A percentile compares a stretch with the other conserved stretches of the same genome.
Evolutionary conservation across 2,329 filamentous ascomycete species (phyloP).

Genomic region (Aureobasidium zeae): DNA sequence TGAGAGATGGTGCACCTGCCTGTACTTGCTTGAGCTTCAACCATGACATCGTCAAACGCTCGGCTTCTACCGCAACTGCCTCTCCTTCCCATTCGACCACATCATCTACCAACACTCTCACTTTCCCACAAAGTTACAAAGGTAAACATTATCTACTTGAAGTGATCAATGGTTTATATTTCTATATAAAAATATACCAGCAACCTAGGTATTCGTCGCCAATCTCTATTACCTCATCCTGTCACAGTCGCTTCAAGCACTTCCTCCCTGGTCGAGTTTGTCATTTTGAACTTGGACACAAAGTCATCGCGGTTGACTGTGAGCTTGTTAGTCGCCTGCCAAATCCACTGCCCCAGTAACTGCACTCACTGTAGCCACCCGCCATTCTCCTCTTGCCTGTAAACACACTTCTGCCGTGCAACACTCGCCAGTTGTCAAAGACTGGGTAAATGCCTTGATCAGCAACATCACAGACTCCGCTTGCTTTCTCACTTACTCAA

Average conservation of each 20-base stretch:
- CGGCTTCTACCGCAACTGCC: constrained; percentile 3
- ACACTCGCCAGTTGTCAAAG: constrained; percentile 91
- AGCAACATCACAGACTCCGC: too few species aligned
- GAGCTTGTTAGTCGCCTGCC: too few species aligned
- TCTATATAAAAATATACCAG: too few species aligned
- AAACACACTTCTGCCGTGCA: constrained; percentile 80
- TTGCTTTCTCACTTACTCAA: constrained; percentile 50
- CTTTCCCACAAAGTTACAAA: not conserved
- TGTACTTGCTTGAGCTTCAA: constrained; percentile 11
- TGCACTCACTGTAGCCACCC: constrained; percentile 71
- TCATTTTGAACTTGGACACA: constrained; percentile 63
- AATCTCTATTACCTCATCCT: constrained; percentile 22
- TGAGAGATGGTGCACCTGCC: not conserved
- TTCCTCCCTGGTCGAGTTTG: constrained; percentile 45
- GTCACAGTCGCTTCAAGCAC: constrained; percentile 26
- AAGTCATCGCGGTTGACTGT: constrained; percentile 73
- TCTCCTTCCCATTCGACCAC: not conserved
- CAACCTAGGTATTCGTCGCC: too few species aligned
- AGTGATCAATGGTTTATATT: too few species aligned
- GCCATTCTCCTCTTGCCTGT: constrained; percentile 79
- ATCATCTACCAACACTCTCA: not conserved
- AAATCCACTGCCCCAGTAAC: too few species aligned
- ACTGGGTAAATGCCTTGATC: constrained; percentile 41
- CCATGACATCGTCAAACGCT: constrained; percentile 5
- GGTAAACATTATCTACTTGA: too few species aligned